These are phyloP conservation scores for Rosa lucieae DNA, from an alignment of 306 rosid species.

Conservation along the genomic window DNA sequence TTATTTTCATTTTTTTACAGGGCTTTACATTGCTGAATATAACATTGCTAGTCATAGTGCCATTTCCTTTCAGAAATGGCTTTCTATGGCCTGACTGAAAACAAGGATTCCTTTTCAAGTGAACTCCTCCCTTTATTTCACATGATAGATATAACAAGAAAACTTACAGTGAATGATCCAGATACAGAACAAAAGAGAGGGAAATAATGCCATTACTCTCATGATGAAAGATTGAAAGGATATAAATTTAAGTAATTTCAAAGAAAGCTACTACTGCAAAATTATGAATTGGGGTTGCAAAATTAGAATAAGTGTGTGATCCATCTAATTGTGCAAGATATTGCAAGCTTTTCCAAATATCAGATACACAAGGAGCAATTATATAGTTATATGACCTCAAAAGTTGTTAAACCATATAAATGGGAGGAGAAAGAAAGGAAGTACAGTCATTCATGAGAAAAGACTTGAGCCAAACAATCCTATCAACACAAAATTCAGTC, in stretches of 20 bases:
- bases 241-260: not conserved
- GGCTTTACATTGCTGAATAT: not conserved
- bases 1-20: not conserved
- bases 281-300: not conserved
- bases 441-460: not conserved
- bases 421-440: not conserved
- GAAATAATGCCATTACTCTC: not conserved
- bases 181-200: not conserved
- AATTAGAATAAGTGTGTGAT: not conserved
- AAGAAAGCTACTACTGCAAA: not conserved
- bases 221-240: not conserved
- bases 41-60: not conserved
- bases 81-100: not conserved
- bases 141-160: not conserved
- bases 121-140: not conserved
- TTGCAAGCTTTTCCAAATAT: not conserved
- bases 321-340: not conserved
- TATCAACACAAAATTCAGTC: slow-evolving; percentile 28
- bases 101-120: not conserved
- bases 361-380: slow-evolving; percentile 8
- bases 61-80: not conserved
- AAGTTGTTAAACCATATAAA: not conserved
- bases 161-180: not conserved
- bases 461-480: not conserved
- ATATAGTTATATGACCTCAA: not conserved